phyloP scores from a whole-genome alignment of 1,284 basidiomycete species.

The Trichosporon sp. region DNA sequence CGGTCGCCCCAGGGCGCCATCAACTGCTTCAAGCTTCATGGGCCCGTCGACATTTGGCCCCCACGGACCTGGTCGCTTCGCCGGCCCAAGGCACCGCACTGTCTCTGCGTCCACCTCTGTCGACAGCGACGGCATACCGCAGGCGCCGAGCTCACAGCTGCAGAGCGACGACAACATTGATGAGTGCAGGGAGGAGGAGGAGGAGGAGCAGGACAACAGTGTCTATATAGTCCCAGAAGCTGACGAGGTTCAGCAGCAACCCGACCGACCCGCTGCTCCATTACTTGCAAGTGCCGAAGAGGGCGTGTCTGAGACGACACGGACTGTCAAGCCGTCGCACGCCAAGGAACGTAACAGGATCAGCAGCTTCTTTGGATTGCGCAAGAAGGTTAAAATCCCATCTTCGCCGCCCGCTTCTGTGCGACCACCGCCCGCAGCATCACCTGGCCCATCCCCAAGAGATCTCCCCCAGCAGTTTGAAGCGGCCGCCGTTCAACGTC shows the following conservation, averaged over 20 bases:
- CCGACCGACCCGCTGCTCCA: neutral
- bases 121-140: constrained; percentile 30
- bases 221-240: constrained; percentile 7
- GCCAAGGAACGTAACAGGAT: constrained; percentile 24
- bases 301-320: neutral
- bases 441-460: constrained; percentile 31
- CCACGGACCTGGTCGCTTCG: neutral
- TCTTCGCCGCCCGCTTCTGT: constrained; percentile 10
- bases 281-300: neutral
- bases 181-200: constrained; percentile 21
- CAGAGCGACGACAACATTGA: constrained; percentile 13
- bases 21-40: neutral
- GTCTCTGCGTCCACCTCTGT: constrained; percentile 16
- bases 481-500: constrained; percentile 26
- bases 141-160: neutral
- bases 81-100: constrained; percentile 14
- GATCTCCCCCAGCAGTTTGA: constrained; percentile 22
- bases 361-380: constrained; percentile 27
- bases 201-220: constrained; percentile 34
- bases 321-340: constrained; percentile 2
- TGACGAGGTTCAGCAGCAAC: neutral
- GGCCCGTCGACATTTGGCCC: neutral
- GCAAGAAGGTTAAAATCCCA: constrained; percentile 25
- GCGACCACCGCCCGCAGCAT: neutral
- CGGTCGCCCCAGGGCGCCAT: constrained; percentile 22